These are phyloP conservation scores for Tephrocybe sp. DNA, from an alignment of 768 basidiomycete species.

Conservation along the genomic window DNA sequence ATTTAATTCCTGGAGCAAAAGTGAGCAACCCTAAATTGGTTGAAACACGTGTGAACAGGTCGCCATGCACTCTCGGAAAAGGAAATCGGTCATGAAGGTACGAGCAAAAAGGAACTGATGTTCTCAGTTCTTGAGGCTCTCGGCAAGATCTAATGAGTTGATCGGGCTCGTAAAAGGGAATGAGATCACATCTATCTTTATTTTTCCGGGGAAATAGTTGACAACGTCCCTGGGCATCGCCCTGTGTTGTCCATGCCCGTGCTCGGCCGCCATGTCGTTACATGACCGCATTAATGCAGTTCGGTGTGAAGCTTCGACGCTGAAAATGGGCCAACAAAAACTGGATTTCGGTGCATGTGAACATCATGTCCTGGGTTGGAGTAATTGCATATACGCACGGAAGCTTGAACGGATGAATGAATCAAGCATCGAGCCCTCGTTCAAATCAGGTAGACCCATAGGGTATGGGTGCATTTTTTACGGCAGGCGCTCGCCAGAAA, in stretches of 20 bases:
- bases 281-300: conserved; percentile 6
- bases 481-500: conserved; percentile 4
- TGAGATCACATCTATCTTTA: conserved; percentile 35
- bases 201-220: conserved; percentile 30
- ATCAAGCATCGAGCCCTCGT: conserved; percentile 16
- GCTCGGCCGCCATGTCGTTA: conserved; percentile 31
- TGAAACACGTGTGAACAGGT: conserved; percentile 45
- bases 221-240: conserved; percentile 20
- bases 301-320: conserved; percentile 1
- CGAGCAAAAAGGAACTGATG: conserved; percentile 13
- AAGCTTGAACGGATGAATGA: conserved; percentile 16
- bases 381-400: conserved; percentile 4
- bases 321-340: not conserved
- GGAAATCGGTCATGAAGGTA: conserved; percentile 25
- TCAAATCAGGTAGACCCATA: conserved; percentile 4
- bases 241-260: conserved; percentile 18
- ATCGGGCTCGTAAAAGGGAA: conserved; percentile 31
- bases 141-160: conserved; percentile 47
- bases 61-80: conserved; percentile 35
- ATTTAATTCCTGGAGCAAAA: conserved; percentile 28
- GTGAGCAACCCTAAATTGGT: conserved; percentile 35
- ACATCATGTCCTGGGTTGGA: conserved; percentile 8
- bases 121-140: conserved; percentile 21
- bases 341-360: conserved; percentile 11
- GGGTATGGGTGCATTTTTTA: conserved; percentile 6